Percentiles rank a stretch among this genome's conserved stretches.
Evolutionary conservation across 163 green algal species (phyloP).

Genomic region (Scenedesmus sp.): DNA sequence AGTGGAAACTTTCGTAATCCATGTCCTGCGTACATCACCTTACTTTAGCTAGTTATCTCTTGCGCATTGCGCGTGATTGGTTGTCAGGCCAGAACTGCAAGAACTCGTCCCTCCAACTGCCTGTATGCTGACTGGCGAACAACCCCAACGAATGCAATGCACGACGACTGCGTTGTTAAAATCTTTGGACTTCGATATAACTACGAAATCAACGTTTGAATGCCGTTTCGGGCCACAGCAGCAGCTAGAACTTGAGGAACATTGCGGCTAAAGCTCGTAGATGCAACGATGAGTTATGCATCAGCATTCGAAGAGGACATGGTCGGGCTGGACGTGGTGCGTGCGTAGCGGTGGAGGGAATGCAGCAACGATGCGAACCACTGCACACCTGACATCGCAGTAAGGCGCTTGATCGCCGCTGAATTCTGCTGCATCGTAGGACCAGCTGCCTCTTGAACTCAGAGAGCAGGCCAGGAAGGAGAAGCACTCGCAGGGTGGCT

Average conservation of each 20-base stretch:
- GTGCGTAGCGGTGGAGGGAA: not conserved
- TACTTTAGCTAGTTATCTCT: too few relatives aligned
- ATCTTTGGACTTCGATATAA: too few relatives aligned
- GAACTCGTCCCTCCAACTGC: not conserved
- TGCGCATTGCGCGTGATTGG: too few relatives aligned
- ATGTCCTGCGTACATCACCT: too few relatives aligned
- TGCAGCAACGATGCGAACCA: not conserved
- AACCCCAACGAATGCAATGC: not conserved
- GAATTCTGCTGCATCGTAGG: not conserved
- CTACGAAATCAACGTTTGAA: not conserved
- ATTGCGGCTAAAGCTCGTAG: not conserved
- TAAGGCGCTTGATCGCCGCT: not conserved
- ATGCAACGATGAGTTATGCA: not conserved
- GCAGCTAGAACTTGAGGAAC: not conserved
- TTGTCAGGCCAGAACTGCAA: too few relatives aligned
- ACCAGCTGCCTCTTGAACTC: conserved; percentile 31
- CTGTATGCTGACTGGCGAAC: not conserved
- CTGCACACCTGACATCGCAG: not conserved
- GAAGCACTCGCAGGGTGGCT: conserved; percentile 36
- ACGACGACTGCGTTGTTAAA: not conserved
- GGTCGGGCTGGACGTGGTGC: conserved; percentile 34
- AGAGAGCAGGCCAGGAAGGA: conserved; percentile 44
- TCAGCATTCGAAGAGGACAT: conserved; percentile 28
- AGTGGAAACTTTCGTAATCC: not conserved
- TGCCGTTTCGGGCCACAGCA: not conserved